Conservation (phyloP, 2,329 filamentous ascomycete species). For the Dactylellina haptotyla region DNA sequence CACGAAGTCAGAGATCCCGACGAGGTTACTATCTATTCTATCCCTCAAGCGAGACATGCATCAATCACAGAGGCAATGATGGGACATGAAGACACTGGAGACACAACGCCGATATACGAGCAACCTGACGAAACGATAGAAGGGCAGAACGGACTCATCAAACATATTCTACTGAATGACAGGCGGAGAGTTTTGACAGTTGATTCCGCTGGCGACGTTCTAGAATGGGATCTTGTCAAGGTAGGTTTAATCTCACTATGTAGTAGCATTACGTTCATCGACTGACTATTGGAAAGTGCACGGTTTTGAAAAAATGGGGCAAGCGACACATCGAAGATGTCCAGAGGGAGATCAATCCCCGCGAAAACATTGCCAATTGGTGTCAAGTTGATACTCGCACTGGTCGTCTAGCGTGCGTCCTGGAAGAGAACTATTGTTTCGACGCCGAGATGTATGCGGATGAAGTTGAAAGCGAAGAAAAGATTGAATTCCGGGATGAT, state of each 20-base stretch:
- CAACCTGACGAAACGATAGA: conserved; percentile 84
- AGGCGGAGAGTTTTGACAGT: conserved; percentile 86
- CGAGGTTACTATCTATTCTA: conserved; percentile 66
- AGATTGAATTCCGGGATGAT: conserved; percentile 87
- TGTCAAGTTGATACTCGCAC: conserved; percentile 94
- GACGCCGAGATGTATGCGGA: conserved; percentile 98
- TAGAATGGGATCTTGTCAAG: conserved; percentile 92
- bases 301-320: conserved; percentile 88
- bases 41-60: conserved; percentile 67
- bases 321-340: conserved; percentile 95
- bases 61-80: conserved; percentile 67
- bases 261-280: conserved; percentile 54
- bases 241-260: conserved; percentile 63
- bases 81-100: conserved; percentile 64
- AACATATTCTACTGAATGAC: conserved; percentile 91
- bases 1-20: conserved; percentile 68
- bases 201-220: conserved; percentile 92
- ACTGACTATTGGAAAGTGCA: conserved; percentile 69
- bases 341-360: conserved; percentile 83
- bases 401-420: conserved; percentile 85
- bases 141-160: conserved; percentile 93
- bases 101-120: conserved; percentile 73
- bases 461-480: conserved; percentile 77
- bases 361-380: conserved; percentile 92
- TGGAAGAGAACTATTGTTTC: conserved; percentile 96